Evolutionary conservation across 176 grass and related monocot genomes (phyloP).

Genomic region (Raddia distichophylla): DNA sequence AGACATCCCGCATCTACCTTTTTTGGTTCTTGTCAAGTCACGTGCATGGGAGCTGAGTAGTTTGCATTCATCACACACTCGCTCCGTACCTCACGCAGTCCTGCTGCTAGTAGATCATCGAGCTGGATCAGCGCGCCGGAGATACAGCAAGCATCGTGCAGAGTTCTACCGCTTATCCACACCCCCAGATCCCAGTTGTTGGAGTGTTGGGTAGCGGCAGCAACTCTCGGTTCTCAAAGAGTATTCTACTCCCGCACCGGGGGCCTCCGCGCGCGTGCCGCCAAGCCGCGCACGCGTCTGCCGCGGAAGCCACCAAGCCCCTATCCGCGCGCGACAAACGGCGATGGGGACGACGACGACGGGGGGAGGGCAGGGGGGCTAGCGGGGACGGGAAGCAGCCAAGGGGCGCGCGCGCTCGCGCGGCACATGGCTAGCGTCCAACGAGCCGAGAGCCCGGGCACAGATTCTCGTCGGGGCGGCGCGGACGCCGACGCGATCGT

Average conservation of each 20-base stretch:
- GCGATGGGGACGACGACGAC: background rate
- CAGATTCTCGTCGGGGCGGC: conserved; percentile 2
- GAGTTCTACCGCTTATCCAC: background rate
- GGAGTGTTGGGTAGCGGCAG: background rate
- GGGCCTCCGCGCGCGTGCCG: conserved; percentile 4
- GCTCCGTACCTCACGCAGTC: background rate
- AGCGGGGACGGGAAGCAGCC: background rate
- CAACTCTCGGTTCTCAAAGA: too few species aligned
- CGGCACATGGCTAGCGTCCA: conserved; percentile 28
- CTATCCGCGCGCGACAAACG: conserved; percentile 37
- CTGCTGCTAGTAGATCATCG: background rate
- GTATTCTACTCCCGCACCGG: conserved; percentile 1
- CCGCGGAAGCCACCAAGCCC: conserved; percentile 29
- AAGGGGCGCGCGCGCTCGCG: background rate
- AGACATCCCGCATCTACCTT: background rate
- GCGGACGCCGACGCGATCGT: background rate
- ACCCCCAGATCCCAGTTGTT: too few species aligned
- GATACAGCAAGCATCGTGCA: background rate
- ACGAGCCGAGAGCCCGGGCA: background rate
- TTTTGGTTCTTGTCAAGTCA: background rate
- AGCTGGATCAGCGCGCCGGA: background rate
- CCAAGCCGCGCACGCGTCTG: conserved; percentile 19
- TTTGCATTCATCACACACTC: background rate
- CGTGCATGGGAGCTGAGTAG: background rate
- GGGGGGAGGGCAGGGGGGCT: too few species aligned